These are phyloP conservation scores for Boletus mariae DNA, from an alignment of 1,284 basidiomycete species.

Conservation along the genomic window DNA sequence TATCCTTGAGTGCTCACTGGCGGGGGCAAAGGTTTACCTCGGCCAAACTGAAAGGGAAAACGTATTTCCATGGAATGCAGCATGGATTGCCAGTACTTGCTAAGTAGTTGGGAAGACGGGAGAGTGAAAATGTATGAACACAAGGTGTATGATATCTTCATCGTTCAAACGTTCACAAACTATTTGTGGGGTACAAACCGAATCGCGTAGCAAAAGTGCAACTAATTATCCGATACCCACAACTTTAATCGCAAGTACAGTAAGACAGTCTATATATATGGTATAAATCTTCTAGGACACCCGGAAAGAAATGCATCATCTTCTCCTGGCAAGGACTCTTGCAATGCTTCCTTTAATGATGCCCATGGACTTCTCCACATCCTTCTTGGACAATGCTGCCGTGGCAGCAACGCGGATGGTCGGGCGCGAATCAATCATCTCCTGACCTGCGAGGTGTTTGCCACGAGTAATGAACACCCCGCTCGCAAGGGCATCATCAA, in stretches of 20 bases:
- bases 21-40: too few species aligned
- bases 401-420: conserved; percentile 83
- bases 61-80: too few species aligned
- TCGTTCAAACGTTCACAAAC: too few species aligned
- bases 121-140: too few species aligned
- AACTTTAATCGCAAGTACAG: conserved; percentile 1
- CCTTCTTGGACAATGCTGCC: conserved; percentile 80
- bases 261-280: conserved; percentile 14
- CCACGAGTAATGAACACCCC: conserved; percentile 83
- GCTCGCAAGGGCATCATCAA: conserved; percentile 75
- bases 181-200: neutral
- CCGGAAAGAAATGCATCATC: conserved; percentile 21
- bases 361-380: conserved; percentile 83
- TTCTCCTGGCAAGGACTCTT: conserved; percentile 60
- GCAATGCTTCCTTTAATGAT: conserved; percentile 73
- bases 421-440: conserved; percentile 79
- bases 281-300: conserved; percentile 9
- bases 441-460: conserved; percentile 78
- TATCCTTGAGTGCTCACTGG: too few species aligned
- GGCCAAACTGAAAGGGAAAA: too few species aligned
- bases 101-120: too few species aligned
- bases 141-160: too few species aligned
- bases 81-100: too few species aligned
- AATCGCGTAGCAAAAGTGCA: neutral
- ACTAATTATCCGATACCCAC: neutral